A percentile compares a stretch with the other conserved stretches of the same genome.
phyloP scores from a whole-genome alignment of 805 yeast genomes.

The Metschnikowia dekortorum region DNA sequence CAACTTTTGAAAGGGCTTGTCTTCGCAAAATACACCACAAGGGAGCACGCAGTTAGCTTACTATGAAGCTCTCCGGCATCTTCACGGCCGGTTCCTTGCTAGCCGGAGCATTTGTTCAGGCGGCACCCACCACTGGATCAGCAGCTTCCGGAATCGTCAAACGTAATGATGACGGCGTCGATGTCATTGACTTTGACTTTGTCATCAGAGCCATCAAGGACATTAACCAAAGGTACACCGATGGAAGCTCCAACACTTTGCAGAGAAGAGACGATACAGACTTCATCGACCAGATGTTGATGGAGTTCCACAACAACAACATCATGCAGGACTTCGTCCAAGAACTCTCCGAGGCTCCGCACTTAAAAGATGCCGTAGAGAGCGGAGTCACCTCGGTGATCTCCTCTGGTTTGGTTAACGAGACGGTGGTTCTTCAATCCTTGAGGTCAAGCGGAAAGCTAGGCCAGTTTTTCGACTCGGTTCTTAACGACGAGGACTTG shows the following conservation, averaged over 20 bases:
- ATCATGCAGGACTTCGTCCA: constrained; percentile 16
- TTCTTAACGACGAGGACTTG: constrained; percentile 15
- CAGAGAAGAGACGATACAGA: constrained; percentile 16
- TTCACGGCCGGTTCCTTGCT: constrained; percentile 17
- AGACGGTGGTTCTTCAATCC: constrained; percentile 13
- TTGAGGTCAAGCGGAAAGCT: constrained; percentile 13
- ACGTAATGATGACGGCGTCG: constrained; percentile 11
- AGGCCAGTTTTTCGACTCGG: constrained; percentile 13
- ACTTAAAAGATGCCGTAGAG: constrained; percentile 14
- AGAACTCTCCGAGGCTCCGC: constrained; percentile 16
- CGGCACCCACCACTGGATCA: constrained; percentile 20
- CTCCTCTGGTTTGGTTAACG: constrained; percentile 13
- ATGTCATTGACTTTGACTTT: constrained; percentile 15
- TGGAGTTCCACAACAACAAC: constrained; percentile 14
- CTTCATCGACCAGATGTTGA: constrained; percentile 14
- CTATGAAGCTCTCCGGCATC: constrained; percentile 20
- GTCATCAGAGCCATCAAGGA: constrained; percentile 10
- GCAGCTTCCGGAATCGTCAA: constrained; percentile 11
- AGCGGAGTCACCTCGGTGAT: constrained; percentile 14
- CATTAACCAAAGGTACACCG: constrained; percentile 12
- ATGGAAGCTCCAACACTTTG: constrained; percentile 5
- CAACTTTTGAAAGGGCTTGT: neutral
- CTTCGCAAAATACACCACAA: neutral
- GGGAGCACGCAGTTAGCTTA: neutral
- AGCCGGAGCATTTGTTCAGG: constrained; percentile 18